phyloP scores from a whole-genome alignment of 176 grass and related monocot species.

The Oryza rufipogon region DNA sequence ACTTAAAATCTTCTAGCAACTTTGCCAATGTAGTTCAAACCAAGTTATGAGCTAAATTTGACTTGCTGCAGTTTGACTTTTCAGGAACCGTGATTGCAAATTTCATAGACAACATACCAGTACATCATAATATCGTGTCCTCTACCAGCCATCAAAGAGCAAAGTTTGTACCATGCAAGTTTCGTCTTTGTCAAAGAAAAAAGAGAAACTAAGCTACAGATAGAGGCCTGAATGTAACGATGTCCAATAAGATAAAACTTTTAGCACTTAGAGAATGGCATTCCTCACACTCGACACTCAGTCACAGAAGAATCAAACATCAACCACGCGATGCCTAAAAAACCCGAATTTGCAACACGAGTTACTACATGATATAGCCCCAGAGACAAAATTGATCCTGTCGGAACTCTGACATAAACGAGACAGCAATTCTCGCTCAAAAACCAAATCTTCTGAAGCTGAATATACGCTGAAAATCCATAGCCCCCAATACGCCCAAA shows the following conservation, averaged over 20 bases:
- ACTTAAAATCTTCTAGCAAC: not conserved
- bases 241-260: not conserved
- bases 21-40: not conserved
- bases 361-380: not conserved
- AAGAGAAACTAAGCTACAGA: not conserved
- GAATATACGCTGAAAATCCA: not conserved
- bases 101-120: not conserved
- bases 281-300: not conserved
- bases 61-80: not conserved
- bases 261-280: not conserved
- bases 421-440: not conserved
- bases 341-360: not conserved
- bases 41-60: not conserved
- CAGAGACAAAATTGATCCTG: not conserved
- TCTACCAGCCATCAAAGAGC: not conserved
- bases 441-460: not conserved
- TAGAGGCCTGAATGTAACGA: not conserved
- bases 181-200: not conserved
- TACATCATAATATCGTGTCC: not conserved
- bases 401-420: not conserved
- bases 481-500: not conserved
- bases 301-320: not conserved
- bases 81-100: not conserved
- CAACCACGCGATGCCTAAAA: not conserved
- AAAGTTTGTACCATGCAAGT: slow-evolving; percentile 21